phyloP scores from a whole-genome alignment of 1,284 basidiomycete species.

The Sanghuangporus weigelae region DNA sequence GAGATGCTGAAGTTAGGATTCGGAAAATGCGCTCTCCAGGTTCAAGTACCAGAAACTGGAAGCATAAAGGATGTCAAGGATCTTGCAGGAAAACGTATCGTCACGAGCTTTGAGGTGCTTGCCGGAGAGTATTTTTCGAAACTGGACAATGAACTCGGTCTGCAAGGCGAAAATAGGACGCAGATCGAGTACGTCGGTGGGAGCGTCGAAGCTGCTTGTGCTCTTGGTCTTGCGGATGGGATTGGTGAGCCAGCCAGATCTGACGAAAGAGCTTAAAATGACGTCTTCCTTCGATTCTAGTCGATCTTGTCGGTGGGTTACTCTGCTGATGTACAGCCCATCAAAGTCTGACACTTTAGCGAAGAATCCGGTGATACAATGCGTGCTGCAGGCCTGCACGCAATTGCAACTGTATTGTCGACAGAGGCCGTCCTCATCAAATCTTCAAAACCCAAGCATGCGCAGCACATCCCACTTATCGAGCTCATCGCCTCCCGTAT shows the following conservation, averaged over 20 bases:
- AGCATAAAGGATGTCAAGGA: slow-evolving; percentile 70
- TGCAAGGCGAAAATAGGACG: slow-evolving; percentile 53
- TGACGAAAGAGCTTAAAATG: slow-evolving; percentile 13
- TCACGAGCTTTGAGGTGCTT: slow-evolving; percentile 91
- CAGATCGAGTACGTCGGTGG: slow-evolving; percentile 95
- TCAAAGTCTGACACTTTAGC: not conserved
- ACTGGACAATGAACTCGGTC: slow-evolving; percentile 58
- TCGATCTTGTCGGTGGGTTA: slow-evolving; percentile 83
- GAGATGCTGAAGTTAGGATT: slow-evolving; percentile 87
- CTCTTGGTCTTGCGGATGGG: slow-evolving; percentile 94
- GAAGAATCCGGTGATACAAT: slow-evolving; percentile 99
- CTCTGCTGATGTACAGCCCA: not conserved
- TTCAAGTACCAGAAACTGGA: slow-evolving; percentile 87
- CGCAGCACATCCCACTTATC: slow-evolving; percentile 67
- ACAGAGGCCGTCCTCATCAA: slow-evolving; percentile 95
- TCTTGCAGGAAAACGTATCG: slow-evolving; percentile 87
- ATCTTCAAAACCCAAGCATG: slow-evolving; percentile 65
- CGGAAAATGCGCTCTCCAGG: slow-evolving; percentile 91
- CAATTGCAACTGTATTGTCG: slow-evolving; percentile 84
- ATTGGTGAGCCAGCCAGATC: slow-evolving; percentile 60
- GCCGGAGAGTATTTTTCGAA: slow-evolving; percentile 75
- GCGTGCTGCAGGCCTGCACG: slow-evolving; percentile 94
- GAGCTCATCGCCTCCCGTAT: slow-evolving; percentile 83
- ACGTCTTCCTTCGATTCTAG: slow-evolving; percentile 32
- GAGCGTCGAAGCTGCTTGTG: slow-evolving; percentile 96